These are phyloP conservation scores for Phytophthora constricta DNA, from an alignment of 352 stramenopile genomes.

Conservation along the genomic window DNA sequence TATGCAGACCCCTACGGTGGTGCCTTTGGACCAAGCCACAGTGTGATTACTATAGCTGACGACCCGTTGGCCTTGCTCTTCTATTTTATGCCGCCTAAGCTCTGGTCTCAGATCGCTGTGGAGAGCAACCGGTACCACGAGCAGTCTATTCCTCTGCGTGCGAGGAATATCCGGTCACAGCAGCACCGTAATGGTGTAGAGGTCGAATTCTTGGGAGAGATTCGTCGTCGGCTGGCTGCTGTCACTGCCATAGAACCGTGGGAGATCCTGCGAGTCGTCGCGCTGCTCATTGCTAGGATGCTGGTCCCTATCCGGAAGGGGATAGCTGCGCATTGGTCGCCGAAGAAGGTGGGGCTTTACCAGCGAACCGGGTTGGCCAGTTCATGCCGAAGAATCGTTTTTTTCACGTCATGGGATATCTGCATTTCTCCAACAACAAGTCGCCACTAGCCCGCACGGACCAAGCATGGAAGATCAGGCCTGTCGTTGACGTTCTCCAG, in stretches of 20 bases:
- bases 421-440: conserved; percentile 22
- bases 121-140: conserved; percentile 9
- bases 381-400: conserved; percentile 13
- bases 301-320: conserved; percentile 1
- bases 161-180: background rate
- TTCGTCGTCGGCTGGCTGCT: background rate
- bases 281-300: conserved; percentile 5
- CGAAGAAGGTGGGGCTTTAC: background rate
- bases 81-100: conserved; percentile 8
- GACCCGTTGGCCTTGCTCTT: conserved; percentile 8
- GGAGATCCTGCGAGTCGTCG: conserved; percentile 3
- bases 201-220: background rate
- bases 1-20: conserved; percentile 3
- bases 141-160: background rate
- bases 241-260: background rate
- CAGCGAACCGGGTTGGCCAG: background rate
- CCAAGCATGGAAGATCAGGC: conserved; percentile 18
- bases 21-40: background rate
- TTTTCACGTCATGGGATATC: conserved; percentile 16
- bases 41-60: background rate
- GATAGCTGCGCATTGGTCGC: conserved; percentile 10
- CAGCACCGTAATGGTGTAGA: background rate
- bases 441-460: background rate
- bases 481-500: conserved; percentile 14
- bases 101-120: background rate